Conservation (phyloP, 2,329 filamentous ascomycete genomes). For the Rhexocercosporidium sp. region DNA sequence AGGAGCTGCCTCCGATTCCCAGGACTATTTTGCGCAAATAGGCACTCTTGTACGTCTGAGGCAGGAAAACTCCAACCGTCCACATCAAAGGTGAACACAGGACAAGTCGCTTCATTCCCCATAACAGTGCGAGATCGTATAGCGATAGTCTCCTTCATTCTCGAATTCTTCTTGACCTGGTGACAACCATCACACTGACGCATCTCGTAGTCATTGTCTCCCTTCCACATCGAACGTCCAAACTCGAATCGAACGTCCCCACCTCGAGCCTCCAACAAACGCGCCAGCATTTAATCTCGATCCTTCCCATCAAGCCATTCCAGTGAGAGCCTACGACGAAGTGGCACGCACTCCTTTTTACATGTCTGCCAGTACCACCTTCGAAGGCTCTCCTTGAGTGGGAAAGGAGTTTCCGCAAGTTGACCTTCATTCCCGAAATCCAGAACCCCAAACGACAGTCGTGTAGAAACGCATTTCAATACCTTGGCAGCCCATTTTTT, state of each 20-base stretch:
- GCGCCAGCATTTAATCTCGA: neutral
- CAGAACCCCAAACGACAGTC: neutral
- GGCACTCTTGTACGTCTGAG: no score
- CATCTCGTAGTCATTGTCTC: neutral
- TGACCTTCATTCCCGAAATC: conserved; percentile 1
- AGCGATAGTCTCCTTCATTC: neutral
- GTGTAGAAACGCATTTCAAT: conserved; percentile 1
- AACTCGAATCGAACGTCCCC: neutral
- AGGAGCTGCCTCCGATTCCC: neutral
- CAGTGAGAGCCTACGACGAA: neutral
- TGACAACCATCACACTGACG: neutral
- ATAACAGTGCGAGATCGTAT: no score
- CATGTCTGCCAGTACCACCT: neutral
- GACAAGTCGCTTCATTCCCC: neutral
- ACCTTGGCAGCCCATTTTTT: neutral
- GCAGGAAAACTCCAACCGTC: neutral
- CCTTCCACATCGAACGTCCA: neutral
- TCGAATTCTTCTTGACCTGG: neutral
- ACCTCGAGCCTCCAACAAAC: neutral
- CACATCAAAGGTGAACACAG: neutral
- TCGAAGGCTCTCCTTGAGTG: neutral
- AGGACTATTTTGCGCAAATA: neutral
- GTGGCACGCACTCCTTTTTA: neutral
- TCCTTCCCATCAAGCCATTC: neutral
- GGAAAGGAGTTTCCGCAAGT: conserved; percentile 4